A percentile compares a stretch with the other conserved stretches of the same genome.
phyloP scores from a whole-genome alignment of 2,329 filamentous ascomycete species.

The Coccinonectria pachysandricola region DNA sequence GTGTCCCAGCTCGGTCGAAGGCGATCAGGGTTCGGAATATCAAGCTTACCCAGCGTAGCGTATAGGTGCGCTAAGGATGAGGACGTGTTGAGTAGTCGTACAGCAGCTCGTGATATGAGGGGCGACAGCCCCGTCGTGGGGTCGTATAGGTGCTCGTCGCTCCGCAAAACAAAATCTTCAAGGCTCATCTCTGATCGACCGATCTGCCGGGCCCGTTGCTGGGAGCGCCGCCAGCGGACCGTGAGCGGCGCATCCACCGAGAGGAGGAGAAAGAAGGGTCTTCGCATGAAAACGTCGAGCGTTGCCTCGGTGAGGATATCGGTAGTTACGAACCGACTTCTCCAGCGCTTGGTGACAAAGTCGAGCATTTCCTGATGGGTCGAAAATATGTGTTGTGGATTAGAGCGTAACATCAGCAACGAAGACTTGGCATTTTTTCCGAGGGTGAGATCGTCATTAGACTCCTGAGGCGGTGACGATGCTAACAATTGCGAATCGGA shows the following conservation, averaged over 20 bases:
- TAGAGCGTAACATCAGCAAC: constrained; percentile 15
- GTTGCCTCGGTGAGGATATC: constrained; percentile 65
- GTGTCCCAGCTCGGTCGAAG: constrained; percentile 88
- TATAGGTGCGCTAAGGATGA: constrained; percentile 61
- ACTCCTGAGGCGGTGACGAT: constrained; percentile 7
- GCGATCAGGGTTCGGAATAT: constrained; percentile 68
- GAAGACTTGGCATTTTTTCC: constrained; percentile 17
- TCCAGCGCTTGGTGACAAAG: constrained; percentile 79
- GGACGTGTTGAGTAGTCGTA: constrained; percentile 80
- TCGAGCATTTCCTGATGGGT: constrained; percentile 62
- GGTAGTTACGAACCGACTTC: constrained; percentile 73
- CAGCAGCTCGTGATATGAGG: constrained; percentile 69
- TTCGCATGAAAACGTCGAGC: constrained; percentile 63
- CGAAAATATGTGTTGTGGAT: constrained; percentile 38
- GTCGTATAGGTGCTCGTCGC: constrained; percentile 69
- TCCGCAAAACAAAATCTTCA: constrained; percentile 45
- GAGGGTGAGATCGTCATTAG: constrained; percentile 19
- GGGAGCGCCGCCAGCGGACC: constrained; percentile 73
- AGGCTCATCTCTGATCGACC: constrained; percentile 29
- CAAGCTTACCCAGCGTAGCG: constrained; percentile 59
- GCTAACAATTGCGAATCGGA: too few species aligned
- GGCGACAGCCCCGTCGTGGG: constrained; percentile 55
- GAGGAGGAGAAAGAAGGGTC: constrained; percentile 88
- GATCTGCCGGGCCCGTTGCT: constrained; percentile 21
- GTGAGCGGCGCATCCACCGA: constrained; percentile 84